Base-by-base conservation (phyloP, 768 basidiomycete genomes). In the Lanmaoa rubissima region DNA sequence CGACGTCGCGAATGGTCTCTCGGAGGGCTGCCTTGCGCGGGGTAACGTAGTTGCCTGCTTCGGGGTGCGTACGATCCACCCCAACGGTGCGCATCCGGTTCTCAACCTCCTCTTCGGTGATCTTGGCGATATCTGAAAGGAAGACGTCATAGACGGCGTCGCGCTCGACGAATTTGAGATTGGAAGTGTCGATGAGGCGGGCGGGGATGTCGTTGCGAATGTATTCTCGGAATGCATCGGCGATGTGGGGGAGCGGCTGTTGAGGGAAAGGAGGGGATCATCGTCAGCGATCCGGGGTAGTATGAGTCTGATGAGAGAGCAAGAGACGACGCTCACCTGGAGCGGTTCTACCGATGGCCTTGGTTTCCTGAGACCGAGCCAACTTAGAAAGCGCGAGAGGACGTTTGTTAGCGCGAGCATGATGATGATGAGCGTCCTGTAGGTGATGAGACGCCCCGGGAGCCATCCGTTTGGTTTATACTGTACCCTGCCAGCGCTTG, bases 121-220 rank as follows among this genome's bases (percentile, higher is more conserved):
- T 53, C 7, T 45, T 24, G 11, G 65, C 51, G 19, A 68, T 64
- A 2, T 60, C 58, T 12, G 56, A 14, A 3, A 9, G 42, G 54
- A 70, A 69, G 35, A 70, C 9, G 17, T 60, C 36, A 10, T 56
- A 63, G 19, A 69, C 42, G 26, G 55, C 60, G 8, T 41, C 7
- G 24, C 68, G 68, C 11, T 67, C 58, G 43, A 69, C 60, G 24
- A 69, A 68, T 8, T 35, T 59, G 58, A 69, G 19, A 0, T 13
- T 65, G 21, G 58, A 28, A 1, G 66, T 62, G 48, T 70, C 64
- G 17, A 69, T 68, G 13, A 69, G 55, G 13, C 69, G 66, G 13
- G 57, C 43, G 14, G 68, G 68, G 17, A 69, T 62, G n/a, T 70
- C 59, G 32, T 71, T 69, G 19, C 12, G 43, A 42, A 70, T 61